Percentiles rank a stretch among this genome's conserved stretches.
Evolutionary conservation across 2,329 filamentous ascomycete genomes (phyloP).

Genomic region (Cyphellophora attinorum): DNA sequence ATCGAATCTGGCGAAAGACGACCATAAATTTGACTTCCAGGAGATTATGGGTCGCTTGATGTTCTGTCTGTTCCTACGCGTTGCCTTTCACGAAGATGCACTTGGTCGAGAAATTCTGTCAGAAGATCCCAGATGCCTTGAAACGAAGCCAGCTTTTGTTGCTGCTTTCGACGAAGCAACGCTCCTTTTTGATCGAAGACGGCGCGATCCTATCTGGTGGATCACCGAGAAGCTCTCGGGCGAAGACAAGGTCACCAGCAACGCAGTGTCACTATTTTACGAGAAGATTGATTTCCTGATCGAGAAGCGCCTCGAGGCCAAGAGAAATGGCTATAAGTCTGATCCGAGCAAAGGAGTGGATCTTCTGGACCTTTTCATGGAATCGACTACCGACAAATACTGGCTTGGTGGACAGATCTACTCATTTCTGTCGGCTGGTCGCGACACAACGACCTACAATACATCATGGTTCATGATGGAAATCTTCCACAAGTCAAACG

Average conservation of each 20-base stretch:
- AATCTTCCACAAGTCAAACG: conserved; percentile 7
- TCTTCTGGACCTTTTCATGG: conserved; percentile 9
- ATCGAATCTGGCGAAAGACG: conserved; percentile 8
- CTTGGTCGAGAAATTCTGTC: conserved; percentile 8
- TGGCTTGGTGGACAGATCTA: conserved; percentile 8
- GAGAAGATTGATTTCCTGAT: conserved; percentile 7
- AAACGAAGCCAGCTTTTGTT: conserved; percentile 7
- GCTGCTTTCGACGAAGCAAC: conserved; percentile 7
- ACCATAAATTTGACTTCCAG: conserved; percentile 8
- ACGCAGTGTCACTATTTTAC: conserved; percentile 8
- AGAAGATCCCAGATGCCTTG: conserved; percentile 6
- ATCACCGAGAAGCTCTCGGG: conserved; percentile 10
- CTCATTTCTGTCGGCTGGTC: conserved; percentile 7
- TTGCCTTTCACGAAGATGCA: conserved; percentile 10
- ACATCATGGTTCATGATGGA: conserved; percentile 10
- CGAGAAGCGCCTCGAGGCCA: conserved; percentile 8
- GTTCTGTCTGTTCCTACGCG: conserved; percentile 10
- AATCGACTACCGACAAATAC: conserved; percentile 7
- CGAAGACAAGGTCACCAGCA: conserved; percentile 6
- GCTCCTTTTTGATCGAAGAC: conserved; percentile 9
- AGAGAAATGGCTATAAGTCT: conserved; percentile 8
- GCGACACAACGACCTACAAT: conserved; percentile 10
- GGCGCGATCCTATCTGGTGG: conserved; percentile 9
- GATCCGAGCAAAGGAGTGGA: conserved; percentile 7
- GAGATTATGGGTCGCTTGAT: conserved; percentile 9